A percentile compares a stretch with the other conserved stretches of the same genome.
These are phyloP conservation scores for Peziza echinospora DNA, from an alignment of 495 filamentous ascomycete genomes.

Conservation along the genomic window DNA sequence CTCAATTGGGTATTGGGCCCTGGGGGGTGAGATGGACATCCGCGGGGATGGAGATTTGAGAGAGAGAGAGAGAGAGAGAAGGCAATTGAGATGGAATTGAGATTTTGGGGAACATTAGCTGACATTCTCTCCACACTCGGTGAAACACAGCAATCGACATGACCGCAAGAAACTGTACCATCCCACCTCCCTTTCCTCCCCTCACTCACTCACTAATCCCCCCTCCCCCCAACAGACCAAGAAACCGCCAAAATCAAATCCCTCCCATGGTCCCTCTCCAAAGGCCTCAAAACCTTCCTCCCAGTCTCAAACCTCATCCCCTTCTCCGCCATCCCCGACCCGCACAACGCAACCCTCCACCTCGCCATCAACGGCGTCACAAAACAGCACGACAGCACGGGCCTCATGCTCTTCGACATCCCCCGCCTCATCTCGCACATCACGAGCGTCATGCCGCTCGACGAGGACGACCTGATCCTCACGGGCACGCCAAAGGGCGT, in stretches of 20 bases:
- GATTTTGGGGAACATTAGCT: too few relatives aligned
- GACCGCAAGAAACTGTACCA: slow-evolving; percentile 21
- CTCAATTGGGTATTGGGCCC: too few relatives aligned
- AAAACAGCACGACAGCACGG: slow-evolving; percentile 65
- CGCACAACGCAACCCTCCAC: slow-evolving; percentile 67
- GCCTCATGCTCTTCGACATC: slow-evolving; percentile 78
- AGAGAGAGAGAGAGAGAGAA: too few relatives aligned
- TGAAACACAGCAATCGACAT: slow-evolving; percentile 24
- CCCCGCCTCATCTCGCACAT: slow-evolving; percentile 77
- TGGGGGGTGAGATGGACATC: not conserved
- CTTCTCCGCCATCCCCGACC: slow-evolving; percentile 59
- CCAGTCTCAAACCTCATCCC: slow-evolving; percentile 60
- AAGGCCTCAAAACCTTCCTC: slow-evolving; percentile 94
- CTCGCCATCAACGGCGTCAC: slow-evolving; percentile 54
- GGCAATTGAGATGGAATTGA: too few relatives aligned
- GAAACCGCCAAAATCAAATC: slow-evolving; percentile 91
- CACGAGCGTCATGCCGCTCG: slow-evolving; percentile 78
- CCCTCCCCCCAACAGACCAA: slow-evolving; percentile 26
- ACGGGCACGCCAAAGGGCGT: slow-evolving; percentile 97
- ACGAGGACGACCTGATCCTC: slow-evolving; percentile 76
- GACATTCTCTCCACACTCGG: too few relatives aligned
- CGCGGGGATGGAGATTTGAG: too few relatives aligned
- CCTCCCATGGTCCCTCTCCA: slow-evolving; percentile 85
- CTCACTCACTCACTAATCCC: not conserved
- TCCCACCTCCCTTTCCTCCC: not conserved